Evolutionary conservation across 768 basidiomycete species (phyloP).

Genomic region (Panus rudis): DNA sequence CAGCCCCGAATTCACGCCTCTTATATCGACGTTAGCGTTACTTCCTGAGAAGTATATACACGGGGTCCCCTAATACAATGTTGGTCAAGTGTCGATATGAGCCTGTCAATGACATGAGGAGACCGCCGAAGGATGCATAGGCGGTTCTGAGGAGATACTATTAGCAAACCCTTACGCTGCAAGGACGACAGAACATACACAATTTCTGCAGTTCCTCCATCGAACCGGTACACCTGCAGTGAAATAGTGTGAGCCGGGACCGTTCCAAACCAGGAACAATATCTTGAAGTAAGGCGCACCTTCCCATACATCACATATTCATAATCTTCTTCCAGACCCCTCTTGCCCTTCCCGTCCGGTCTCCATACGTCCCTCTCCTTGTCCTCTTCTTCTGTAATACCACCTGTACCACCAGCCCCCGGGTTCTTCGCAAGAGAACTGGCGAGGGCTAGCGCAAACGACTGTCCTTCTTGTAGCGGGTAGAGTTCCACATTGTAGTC

Average conservation of each 20-base stretch:
- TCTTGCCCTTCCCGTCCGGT: slow-evolving; percentile 74
- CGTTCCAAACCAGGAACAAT: background rate
- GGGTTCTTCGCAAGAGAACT: slow-evolving; percentile 63
- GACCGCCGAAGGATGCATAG: slow-evolving; percentile 93
- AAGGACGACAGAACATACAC: slow-evolving; percentile 53
- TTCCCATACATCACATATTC: slow-evolving; percentile 99
- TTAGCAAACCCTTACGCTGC: slow-evolving; percentile 4
- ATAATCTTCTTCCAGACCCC: slow-evolving; percentile 88
- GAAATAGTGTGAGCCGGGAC: background rate
- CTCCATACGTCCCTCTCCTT: slow-evolving; percentile 79
- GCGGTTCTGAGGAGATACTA: slow-evolving; percentile 57
- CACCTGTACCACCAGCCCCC: slow-evolving; percentile 45
- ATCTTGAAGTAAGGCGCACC: slow-evolving; percentile 38
- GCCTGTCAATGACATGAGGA: slow-evolving; percentile 90
- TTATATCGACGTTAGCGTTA: too few species aligned
- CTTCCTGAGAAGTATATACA: slow-evolving; percentile 84
- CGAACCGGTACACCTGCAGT: slow-evolving; percentile 89
- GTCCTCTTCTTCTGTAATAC: slow-evolving; percentile 51
- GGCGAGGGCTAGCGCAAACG: slow-evolving; percentile 81
- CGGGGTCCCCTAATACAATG: slow-evolving; percentile 88
- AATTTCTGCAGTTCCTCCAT: slow-evolving; percentile 73
- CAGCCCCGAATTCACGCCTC: too few species aligned
- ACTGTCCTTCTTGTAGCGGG: slow-evolving; percentile 59
- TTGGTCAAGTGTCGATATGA: slow-evolving; percentile 87
- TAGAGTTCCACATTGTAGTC: slow-evolving; percentile 94